Conservation (phyloP, 805 yeast species). For the Candida bentonensis region DNA sequence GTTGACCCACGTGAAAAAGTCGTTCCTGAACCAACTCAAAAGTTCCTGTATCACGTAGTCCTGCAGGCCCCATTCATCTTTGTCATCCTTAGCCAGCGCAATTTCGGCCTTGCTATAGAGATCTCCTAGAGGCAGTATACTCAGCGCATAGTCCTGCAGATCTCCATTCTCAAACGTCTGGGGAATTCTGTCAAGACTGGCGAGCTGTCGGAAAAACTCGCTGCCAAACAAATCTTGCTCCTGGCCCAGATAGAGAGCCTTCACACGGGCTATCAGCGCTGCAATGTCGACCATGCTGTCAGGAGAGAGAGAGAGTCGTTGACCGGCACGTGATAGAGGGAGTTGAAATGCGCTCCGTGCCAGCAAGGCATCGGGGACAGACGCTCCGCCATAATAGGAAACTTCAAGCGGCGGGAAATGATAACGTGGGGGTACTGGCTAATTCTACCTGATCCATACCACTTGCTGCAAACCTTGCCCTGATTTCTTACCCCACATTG, state of each 20-base stretch:
- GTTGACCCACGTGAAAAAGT: slow-evolving; percentile 76
- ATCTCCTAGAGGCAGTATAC: slow-evolving; percentile 41
- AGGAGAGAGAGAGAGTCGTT: too few relatives aligned
- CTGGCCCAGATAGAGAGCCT: neutral
- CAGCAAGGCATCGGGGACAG: too few relatives aligned
- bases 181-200: slow-evolving; percentile 11
- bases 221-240: neutral
- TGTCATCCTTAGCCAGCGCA: slow-evolving; percentile 17
- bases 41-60: slow-evolving; percentile 47
- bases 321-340: too few relatives aligned
- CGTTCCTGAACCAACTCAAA: slow-evolving; percentile 56
- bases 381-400: too few relatives aligned
- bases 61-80: slow-evolving; percentile 27
- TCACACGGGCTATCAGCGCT: neutral
- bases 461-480: too few relatives aligned
- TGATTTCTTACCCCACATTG: too few relatives aligned
- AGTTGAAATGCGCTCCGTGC: too few relatives aligned
- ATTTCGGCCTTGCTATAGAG: slow-evolving; percentile 50
- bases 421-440: too few relatives aligned
- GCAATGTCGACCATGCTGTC: neutral
- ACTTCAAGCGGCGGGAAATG: too few relatives aligned
- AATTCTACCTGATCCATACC: too few relatives aligned
- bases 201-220: neutral
- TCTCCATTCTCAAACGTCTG: slow-evolving; percentile 29
- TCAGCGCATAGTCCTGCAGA: slow-evolving; percentile 45